These are phyloP conservation scores for Ophiosphaerella korrae DNA, from an alignment of 2,329 filamentous ascomycete species.

Conservation along the genomic window DNA sequence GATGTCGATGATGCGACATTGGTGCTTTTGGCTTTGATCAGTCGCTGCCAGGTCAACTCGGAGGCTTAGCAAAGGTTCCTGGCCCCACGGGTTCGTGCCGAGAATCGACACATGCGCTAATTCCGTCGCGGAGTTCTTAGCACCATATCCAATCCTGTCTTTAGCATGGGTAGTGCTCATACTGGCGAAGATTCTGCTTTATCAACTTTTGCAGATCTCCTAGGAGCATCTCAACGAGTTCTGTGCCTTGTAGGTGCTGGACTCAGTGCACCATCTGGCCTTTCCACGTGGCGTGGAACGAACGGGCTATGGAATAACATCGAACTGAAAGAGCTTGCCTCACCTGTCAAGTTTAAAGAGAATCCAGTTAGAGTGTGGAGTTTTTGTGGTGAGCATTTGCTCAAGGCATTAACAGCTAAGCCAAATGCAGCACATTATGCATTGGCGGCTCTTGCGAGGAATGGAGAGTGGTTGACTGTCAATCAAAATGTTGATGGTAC, in stretches of 20 bases:
- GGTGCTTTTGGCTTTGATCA: too few species aligned
- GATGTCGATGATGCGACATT: too few species aligned
- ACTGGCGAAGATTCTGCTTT: neutral
- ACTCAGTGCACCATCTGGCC: constrained; percentile 15
- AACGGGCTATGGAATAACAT: constrained; percentile 12
- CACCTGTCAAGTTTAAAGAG: constrained; percentile 6
- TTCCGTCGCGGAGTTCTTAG: too few species aligned
- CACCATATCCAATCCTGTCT: too few species aligned
- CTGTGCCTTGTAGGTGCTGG: constrained; percentile 16
- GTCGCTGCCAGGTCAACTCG: too few species aligned
- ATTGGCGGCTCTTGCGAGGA: constrained; percentile 8
- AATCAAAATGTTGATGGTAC: constrained; percentile 17
- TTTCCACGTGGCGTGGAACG: constrained; percentile 15
- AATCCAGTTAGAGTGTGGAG: constrained; percentile 11
- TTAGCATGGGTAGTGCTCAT: neutral
- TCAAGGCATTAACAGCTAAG: constrained; percentile 4
- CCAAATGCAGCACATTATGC: constrained; percentile 14
- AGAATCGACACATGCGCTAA: too few species aligned
- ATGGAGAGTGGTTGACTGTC: constrained; percentile 10
- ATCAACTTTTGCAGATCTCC: constrained; percentile 4
- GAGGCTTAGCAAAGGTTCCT: too few species aligned
- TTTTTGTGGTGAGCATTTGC: constrained; percentile 11
- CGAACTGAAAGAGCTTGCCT: constrained; percentile 9
- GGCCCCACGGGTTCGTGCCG: too few species aligned
- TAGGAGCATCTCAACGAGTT: constrained; percentile 10